These are phyloP conservation scores for Cyberlindnera sargentensis DNA, from an alignment of 805 yeast genomes.

Conservation along the genomic window DNA sequence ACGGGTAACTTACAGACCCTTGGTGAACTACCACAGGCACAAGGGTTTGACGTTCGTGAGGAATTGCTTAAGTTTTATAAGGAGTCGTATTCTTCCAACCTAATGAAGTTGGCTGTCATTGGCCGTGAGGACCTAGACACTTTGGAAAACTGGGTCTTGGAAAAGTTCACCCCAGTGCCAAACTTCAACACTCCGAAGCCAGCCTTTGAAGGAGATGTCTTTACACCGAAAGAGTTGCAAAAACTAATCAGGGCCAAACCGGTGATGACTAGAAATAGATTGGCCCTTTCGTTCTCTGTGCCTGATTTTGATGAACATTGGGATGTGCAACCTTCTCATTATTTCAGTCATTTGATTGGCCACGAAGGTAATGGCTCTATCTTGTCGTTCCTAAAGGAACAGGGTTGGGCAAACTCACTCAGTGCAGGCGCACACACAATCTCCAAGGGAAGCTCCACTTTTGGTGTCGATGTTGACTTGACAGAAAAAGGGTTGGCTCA, in stretches of 20 bases:
- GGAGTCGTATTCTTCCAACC: constrained; percentile 70
- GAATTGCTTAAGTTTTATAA: constrained; percentile 71
- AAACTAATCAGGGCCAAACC: constrained; percentile 65
- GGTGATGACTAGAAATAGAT: constrained; percentile 66
- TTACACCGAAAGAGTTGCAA: constrained; percentile 40
- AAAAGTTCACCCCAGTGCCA: constrained; percentile 56
- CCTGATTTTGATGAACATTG: constrained; percentile 72
- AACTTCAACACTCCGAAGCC: constrained; percentile 32
- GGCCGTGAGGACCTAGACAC: constrained; percentile 76
- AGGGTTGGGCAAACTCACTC: constrained; percentile 75
- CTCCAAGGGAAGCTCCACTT: constrained; percentile 60
- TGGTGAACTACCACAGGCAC: constrained; percentile 50
- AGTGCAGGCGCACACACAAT: constrained; percentile 66
- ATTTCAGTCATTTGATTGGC: constrained; percentile 78
- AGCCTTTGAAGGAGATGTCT: constrained; percentile 40
- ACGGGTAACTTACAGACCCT: constrained; percentile 83
- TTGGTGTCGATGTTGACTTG: constrained; percentile 66
- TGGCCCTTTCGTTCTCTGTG: constrained; percentile 62
- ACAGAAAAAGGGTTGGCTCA: constrained; percentile 64
- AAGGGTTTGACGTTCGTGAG: constrained; percentile 71
- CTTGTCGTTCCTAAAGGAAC: constrained; percentile 56
- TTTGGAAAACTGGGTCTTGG: constrained; percentile 62
- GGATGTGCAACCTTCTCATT: constrained; percentile 62
- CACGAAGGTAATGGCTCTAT: constrained; percentile 91
- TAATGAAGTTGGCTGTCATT: constrained; percentile 80